Conservation (phyloP, 805 yeast genomes). For the Starmerella cellae region DNA sequence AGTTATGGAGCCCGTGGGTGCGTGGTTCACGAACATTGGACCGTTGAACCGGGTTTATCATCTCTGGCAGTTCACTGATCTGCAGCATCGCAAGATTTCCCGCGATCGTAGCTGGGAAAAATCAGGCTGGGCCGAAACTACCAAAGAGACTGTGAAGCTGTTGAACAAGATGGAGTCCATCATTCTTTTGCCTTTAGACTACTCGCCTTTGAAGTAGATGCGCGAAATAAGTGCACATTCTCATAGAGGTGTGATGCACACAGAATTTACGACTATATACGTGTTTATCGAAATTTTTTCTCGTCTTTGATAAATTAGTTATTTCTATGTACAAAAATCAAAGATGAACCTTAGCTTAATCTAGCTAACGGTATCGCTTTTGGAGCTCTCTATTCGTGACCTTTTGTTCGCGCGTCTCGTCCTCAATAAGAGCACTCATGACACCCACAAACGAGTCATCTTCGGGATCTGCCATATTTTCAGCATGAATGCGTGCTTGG, state of each 20-base stretch:
- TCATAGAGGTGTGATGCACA: no score
- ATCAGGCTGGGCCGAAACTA: slow-evolving; percentile 36
- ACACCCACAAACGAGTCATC: slow-evolving; percentile 5
- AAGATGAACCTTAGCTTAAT: no score
- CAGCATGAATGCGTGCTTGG: slow-evolving; percentile 9
- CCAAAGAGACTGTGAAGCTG: slow-evolving; percentile 33
- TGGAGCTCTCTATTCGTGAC: slow-evolving; percentile 10
- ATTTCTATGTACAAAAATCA: slow-evolving; percentile 3
- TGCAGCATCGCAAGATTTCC: slow-evolving; percentile 31
- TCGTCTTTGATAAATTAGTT: no score
- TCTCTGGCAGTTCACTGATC: slow-evolving; percentile 35
- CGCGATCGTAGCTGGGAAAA: slow-evolving; percentile 34
- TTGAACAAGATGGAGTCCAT: slow-evolving; percentile 29
- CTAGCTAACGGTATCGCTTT: slow-evolving; percentile 1
- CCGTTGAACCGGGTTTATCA: slow-evolving; percentile 32
- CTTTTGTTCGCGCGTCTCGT: slow-evolving; percentile 11
- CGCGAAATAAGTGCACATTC: background rate
- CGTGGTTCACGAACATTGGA: slow-evolving; percentile 34
- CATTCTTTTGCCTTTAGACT: slow-evolving; percentile 31
- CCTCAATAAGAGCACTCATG: slow-evolving; percentile 7
- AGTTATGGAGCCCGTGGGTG: slow-evolving; percentile 37
- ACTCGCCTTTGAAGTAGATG: slow-evolving; percentile 29
- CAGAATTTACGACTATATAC: no score
- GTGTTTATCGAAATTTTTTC: background rate
- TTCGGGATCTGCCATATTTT: slow-evolving; percentile 5